phyloP scores from a whole-genome alignment of 1,139 yeast genomes.

The Candida labiduridarum region DNA sequence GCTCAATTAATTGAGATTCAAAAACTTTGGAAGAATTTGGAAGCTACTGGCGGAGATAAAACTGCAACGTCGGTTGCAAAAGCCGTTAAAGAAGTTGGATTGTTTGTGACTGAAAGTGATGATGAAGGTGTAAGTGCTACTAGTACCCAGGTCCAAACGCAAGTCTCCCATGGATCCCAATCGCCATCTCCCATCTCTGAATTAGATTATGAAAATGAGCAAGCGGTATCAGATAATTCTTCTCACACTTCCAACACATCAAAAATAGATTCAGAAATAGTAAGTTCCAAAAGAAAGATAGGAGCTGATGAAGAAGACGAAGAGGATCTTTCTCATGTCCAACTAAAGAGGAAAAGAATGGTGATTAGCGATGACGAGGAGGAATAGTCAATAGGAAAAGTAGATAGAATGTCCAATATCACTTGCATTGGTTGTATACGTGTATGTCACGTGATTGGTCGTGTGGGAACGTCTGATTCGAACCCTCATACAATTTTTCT shows the following conservation, averaged over 20 bases:
- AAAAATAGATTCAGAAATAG: conserved; percentile 15
- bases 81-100: conserved; percentile 25
- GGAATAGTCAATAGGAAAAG: neutral
- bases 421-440: neutral
- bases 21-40: conserved; percentile 39
- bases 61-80: conserved; percentile 23
- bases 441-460: neutral
- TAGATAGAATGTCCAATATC: neutral
- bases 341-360: conserved; percentile 16
- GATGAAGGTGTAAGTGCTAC: conserved; percentile 15
- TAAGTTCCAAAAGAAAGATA: conserved; percentile 11
- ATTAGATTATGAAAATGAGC: conserved; percentile 7
- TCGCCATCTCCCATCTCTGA: conserved; percentile 1
- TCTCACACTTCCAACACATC: conserved; percentile 15
- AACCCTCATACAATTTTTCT: neutral
- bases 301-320: conserved; percentile 13
- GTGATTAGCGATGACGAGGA: conserved; percentile 31
- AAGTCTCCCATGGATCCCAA: neutral
- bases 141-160: neutral
- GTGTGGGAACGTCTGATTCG: neutral
- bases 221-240: conserved; percentile 4
- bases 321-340: conserved; percentile 12
- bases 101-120: conserved; percentile 23
- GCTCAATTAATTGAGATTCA: conserved; percentile 40
- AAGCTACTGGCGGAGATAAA: conserved; percentile 17